phyloP scores from a whole-genome alignment of 2,329 filamentous ascomycete species.

The Verticillium klebahnii region DNA sequence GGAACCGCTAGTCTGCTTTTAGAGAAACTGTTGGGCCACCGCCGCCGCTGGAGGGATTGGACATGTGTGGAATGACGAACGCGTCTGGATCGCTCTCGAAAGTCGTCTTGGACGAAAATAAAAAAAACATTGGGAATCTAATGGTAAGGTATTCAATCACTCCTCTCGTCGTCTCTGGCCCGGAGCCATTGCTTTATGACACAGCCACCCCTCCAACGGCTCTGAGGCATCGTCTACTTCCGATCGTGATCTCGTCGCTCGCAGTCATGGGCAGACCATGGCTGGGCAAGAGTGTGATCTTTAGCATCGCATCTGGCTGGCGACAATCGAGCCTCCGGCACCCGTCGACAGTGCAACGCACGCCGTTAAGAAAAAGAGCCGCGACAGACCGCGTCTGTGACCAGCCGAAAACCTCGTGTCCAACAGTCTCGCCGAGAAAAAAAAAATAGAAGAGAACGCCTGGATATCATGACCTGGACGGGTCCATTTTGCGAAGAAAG shows the following conservation, averaged over 20 bases:
- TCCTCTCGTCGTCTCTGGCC: not conserved
- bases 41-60: too few relatives aligned
- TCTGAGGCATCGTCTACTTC: not conserved
- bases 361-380: not conserved
- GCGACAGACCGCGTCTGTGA: not conserved
- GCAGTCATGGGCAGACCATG: not conserved
- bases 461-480: not conserved
- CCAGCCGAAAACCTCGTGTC: not conserved
- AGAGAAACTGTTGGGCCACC: too few relatives aligned
- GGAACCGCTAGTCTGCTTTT: too few relatives aligned
- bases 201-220: not conserved
- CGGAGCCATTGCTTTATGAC: not conserved
- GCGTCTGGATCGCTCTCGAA: not conserved
- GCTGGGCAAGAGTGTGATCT: not conserved
- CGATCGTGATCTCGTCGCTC: not conserved
- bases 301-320: not conserved
- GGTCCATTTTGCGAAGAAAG: not conserved
- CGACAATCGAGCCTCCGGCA: not conserved
- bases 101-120: not conserved
- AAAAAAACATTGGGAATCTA: not conserved
- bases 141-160: not conserved
- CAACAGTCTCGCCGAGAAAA: not conserved
- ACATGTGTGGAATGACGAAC: not conserved
- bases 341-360: not conserved
- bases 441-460: not conserved